A percentile compares a stretch with the other conserved stretches of the same genome.
These are phyloP conservation scores for Fusarium camptoceras DNA, from an alignment of 2,329 filamentous ascomycete species.

Conservation along the genomic window DNA sequence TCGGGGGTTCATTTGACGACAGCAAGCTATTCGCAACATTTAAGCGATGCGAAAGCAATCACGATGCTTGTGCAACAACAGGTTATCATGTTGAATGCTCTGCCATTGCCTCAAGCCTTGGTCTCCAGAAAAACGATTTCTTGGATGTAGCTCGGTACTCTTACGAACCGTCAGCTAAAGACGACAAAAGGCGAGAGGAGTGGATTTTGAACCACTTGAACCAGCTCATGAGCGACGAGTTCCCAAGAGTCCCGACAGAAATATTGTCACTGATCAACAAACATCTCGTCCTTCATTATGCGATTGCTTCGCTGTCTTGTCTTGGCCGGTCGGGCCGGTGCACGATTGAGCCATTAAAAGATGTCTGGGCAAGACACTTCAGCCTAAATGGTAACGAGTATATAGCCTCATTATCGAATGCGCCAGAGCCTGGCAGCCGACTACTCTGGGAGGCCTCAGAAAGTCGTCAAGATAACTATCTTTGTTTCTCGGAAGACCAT, in stretches of 20 bases:
- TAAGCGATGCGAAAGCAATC: slow-evolving; percentile 18
- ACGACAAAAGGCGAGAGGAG: slow-evolving; percentile 16
- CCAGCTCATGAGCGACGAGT: background rate
- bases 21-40: slow-evolving; percentile 12
- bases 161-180: slow-evolving; percentile 15
- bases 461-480: background rate
- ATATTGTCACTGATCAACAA: slow-evolving; percentile 8
- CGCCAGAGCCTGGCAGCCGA: background rate
- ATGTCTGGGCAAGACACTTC: slow-evolving; percentile 27
- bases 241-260: slow-evolving; percentile 16
- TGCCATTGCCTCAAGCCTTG: slow-evolving; percentile 7
- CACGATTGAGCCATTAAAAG: slow-evolving; percentile 9
- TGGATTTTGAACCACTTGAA: slow-evolving; percentile 17
- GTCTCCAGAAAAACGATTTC: slow-evolving; percentile 3
- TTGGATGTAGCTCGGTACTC: slow-evolving; percentile 12
- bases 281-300: slow-evolving; percentile 18
- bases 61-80: slow-evolving; percentile 20
- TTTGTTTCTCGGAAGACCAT: slow-evolving; percentile 32
- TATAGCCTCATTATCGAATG: slow-evolving; percentile 24
- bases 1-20: background rate
- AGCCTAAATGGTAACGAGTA: slow-evolving; percentile 27
- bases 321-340: background rate
- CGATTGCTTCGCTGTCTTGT: slow-evolving; percentile 12
- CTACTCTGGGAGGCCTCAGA: slow-evolving; percentile 1
- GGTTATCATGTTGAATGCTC: slow-evolving; percentile 27